phyloP scores from a whole-genome alignment of 352 stramenopile species.

The Paralagenidium karlingii region DNA sequence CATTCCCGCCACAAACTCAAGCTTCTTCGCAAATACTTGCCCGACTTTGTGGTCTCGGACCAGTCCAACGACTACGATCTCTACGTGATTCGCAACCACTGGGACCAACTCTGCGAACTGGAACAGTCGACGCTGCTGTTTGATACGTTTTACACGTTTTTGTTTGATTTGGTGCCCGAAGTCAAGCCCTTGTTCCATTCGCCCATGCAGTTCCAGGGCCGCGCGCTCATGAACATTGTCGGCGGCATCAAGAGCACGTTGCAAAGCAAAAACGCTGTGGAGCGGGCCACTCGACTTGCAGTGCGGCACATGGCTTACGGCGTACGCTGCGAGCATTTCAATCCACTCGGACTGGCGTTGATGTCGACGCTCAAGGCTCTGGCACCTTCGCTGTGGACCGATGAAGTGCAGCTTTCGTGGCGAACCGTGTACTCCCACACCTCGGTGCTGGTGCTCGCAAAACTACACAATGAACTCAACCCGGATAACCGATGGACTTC shows the following conservation, averaged over 20 bases:
- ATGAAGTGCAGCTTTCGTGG: conserved; percentile 13
- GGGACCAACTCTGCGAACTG: conserved; percentile 15
- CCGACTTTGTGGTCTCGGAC: conserved; percentile 10
- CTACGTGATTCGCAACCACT: conserved; percentile 9
- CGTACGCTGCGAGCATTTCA: conserved; percentile 20
- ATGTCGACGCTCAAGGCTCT: conserved; percentile 13
- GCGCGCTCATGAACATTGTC: conserved; percentile 50
- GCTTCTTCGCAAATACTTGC: conserved; percentile 11
- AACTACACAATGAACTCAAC: too few species aligned
- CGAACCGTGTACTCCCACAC: conserved; percentile 12
- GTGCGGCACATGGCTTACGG: conserved; percentile 25
- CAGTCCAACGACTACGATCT: conserved; percentile 15
- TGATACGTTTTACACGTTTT: conserved; percentile 50
- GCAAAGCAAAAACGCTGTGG: too few species aligned
- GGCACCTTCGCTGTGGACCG: conserved; percentile 14
- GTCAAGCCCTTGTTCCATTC: conserved; percentile 52
- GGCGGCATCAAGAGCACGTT: conserved; percentile 49
- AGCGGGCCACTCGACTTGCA: conserved; percentile 12
- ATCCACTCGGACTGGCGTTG: conserved; percentile 14
- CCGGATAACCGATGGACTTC: too few species aligned
- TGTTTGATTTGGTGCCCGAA: conserved; percentile 42
- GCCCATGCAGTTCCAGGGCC: conserved; percentile 39
- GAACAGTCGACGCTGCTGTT: too few species aligned
- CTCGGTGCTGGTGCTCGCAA: too few species aligned
- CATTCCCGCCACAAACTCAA: conserved; percentile 6